phyloP scores from a whole-genome alignment of 371 early-diverging fungal genomes.

The Mucor racemosus region DNA sequence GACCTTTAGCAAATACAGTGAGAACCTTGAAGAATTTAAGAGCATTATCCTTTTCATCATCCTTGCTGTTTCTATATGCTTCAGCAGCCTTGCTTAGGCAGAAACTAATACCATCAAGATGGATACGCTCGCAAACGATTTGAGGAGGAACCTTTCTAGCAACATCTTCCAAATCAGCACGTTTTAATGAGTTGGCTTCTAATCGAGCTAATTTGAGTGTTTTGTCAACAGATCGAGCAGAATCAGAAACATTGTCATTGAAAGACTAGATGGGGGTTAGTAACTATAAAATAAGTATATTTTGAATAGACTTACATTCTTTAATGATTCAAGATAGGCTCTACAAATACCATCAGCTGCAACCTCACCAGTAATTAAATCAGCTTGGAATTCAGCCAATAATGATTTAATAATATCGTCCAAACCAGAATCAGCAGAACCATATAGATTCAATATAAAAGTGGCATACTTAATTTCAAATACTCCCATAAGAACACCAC shows the following conservation, averaged over 20 bases:
- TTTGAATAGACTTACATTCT: conserved; percentile 37
- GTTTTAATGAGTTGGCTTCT: conserved; percentile 27
- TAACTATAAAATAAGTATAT: neutral
- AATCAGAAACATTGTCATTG: conserved; percentile 29
- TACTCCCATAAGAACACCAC: conserved; percentile 45
- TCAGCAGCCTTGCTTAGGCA: conserved; percentile 38
- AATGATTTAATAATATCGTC: conserved; percentile 59
- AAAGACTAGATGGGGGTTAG: conserved; percentile 33
- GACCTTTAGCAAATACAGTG: conserved; percentile 31
- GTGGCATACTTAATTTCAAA: conserved; percentile 47
- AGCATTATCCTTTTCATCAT: conserved; percentile 27
- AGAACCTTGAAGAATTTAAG: conserved; percentile 52
- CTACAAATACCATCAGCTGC: conserved; percentile 37
- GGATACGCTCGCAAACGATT: conserved; percentile 40
- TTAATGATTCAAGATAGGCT: conserved; percentile 46
- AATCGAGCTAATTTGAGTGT: conserved; percentile 41
- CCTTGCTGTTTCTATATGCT: conserved; percentile 25
- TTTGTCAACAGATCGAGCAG: conserved; percentile 39
- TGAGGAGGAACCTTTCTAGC: conserved; percentile 30
- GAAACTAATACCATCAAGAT: conserved; percentile 46
- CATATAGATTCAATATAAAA: conserved; percentile 47
- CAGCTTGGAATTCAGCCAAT: conserved; percentile 44
- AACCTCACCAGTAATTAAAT: conserved; percentile 30
- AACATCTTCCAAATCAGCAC: conserved; percentile 26
- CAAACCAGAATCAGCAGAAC: conserved; percentile 34